Conservation (phyloP, 345 rosid genomes). For the Geranium brycei region DNA sequence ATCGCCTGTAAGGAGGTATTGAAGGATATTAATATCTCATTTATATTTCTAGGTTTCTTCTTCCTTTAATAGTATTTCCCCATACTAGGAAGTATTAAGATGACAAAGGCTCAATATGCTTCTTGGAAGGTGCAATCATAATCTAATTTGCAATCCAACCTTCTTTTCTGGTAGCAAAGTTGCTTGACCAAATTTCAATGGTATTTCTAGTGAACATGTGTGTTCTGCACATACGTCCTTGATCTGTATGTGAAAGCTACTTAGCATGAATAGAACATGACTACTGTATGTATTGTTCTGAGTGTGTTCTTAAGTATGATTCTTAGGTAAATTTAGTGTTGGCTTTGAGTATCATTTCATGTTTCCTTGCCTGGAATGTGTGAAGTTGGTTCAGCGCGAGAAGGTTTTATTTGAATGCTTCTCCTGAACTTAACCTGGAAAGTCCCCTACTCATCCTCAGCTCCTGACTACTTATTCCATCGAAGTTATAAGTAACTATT, state of each 20-base stretch:
- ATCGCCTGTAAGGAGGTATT: conserved; percentile 25
- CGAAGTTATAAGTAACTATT: background rate
- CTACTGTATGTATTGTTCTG: background rate
- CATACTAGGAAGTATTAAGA: background rate
- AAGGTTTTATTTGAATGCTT: conserved; percentile 1
- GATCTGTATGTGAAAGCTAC: background rate
- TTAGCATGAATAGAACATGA: background rate
- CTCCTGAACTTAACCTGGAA: background rate
- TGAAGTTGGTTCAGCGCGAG: background rate
- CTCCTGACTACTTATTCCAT: background rate
- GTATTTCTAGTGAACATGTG: background rate
- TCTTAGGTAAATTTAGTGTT: no score
- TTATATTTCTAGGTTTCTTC: conserved; percentile 6
- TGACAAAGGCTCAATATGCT: background rate
- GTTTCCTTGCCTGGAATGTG: no score
- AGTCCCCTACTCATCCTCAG: background rate
- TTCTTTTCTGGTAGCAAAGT: background rate
- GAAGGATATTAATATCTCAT: conserved; percentile 9
- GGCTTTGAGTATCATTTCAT: no score
- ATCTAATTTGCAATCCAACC: background rate
- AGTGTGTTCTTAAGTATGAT: no score
- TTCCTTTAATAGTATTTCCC: background rate
- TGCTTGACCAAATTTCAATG: background rate
- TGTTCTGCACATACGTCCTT: background rate
- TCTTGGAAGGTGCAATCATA: conserved; percentile 3